These are phyloP conservation scores for Penicillium vulpinum DNA, from an alignment of 2,329 filamentous ascomycete species.

Conservation along the genomic window DNA sequence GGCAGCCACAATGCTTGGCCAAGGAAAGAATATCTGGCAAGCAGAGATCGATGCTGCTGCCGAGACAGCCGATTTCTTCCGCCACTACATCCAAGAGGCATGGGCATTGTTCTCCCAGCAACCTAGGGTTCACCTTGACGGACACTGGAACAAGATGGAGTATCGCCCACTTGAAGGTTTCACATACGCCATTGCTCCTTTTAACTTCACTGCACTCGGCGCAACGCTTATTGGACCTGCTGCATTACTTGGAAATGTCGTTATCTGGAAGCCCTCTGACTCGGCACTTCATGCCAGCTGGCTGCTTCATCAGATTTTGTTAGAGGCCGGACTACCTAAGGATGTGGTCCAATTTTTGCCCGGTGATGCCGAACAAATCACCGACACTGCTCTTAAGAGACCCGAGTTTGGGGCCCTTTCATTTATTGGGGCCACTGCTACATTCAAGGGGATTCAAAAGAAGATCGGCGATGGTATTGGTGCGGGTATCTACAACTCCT, in stretches of 20 bases:
- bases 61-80: constrained; percentile 84
- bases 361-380: constrained; percentile 78
- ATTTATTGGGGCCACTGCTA: constrained; percentile 85
- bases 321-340: constrained; percentile 82
- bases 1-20: constrained; percentile 88
- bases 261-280: constrained; percentile 91
- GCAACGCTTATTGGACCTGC: constrained; percentile 79
- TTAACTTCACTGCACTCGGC: constrained; percentile 93
- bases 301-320: constrained; percentile 79
- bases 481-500: constrained; percentile 73
- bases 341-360: constrained; percentile 90
- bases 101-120: constrained; percentile 84
- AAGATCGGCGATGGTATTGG: constrained; percentile 77
- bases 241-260: constrained; percentile 85
- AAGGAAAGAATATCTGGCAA: constrained; percentile 97
- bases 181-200: constrained; percentile 86
- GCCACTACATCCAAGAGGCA: constrained; percentile 85
- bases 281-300: constrained; percentile 80
- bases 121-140: constrained; percentile 74
- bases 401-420: constrained; percentile 79
- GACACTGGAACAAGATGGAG: constrained; percentile 86
- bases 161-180: constrained; percentile 87
- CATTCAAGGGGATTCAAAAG: constrained; percentile 83
- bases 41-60: constrained; percentile 92
- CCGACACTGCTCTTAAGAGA: constrained; percentile 70